Evolutionary conservation across 1,284 basidiomycete species (phyloP), one percentile per base, ranked within the genome.

Genomic region (Irpex rosettiformis): DNA sequence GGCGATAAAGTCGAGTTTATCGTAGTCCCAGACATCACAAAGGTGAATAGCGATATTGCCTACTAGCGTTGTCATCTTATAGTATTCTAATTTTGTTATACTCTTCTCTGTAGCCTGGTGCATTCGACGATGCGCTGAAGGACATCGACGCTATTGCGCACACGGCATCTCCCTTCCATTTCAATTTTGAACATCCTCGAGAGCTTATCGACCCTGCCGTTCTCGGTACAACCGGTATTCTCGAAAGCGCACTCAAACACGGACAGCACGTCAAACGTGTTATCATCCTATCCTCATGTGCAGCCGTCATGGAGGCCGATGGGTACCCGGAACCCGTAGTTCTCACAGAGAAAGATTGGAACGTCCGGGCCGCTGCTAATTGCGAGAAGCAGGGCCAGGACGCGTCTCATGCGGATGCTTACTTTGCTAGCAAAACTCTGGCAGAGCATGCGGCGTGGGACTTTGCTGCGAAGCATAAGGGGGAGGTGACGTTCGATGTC

Each of bases 231-330:
- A 49, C 55, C 1, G 54, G 56, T 37, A 56, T 69, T 51, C 61
- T 70, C 54, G 21, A 56, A 16, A 57, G 47, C 40, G 55, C 60
- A 8, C 45, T 51, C 45, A 55, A 60, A 33, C 25, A 56, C 42
- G 75, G 78, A 61, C 67, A 76, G 18, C 61, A 65, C n/a, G 74
- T 89, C 59, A 79, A 84, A 67, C 80, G 88, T 0, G 75, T 92
- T 29, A 82, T 91, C 40, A 71, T 90, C 60, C 88, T 85, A 0
- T 75, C 73, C 18, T 81, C 86, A 1, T 77, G 74, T 43, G 82
- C 79, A 0, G 70, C 82, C 2, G 70, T 85, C 58, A 63, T 79
- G 22, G 72, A 74, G 55, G 65, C 70, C 3, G 11, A 13, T 6
- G 28, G 42, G 21, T 49, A 33, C 4, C 18, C 43, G 45, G 22